phyloP scores from a whole-genome alignment of 2,329 filamentous ascomycete species.

The Dothistroma septosporum region DNA sequence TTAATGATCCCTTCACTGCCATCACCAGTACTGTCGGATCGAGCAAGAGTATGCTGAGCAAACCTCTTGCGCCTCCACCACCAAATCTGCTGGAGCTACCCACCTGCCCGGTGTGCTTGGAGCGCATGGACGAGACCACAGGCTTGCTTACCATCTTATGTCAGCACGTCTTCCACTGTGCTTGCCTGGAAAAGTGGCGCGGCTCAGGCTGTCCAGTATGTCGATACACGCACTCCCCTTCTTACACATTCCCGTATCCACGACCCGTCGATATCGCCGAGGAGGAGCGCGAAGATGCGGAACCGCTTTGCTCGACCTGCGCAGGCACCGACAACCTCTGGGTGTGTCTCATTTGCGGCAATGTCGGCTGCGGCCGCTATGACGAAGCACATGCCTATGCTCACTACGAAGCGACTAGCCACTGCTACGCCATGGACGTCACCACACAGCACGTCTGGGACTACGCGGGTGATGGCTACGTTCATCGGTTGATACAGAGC shows the following conservation, averaged over 20 bases:
- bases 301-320: slow-evolving; percentile 76
- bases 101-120: slow-evolving; percentile 92
- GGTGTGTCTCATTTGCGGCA: slow-evolving; percentile 92
- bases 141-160: slow-evolving; percentile 93
- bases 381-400: slow-evolving; percentile 92
- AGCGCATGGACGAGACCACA: slow-evolving; percentile 97
- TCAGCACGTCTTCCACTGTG: slow-evolving; percentile 96
- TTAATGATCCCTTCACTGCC: slow-evolving; percentile 59
- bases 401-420: slow-evolving; percentile 84
- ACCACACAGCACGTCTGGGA: slow-evolving; percentile 97
- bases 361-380: slow-evolving; percentile 89
- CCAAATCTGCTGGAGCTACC: slow-evolving; percentile 85
- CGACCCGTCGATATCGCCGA: slow-evolving; percentile 25
- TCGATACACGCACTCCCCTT: slow-evolving; percentile 69
- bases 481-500: slow-evolving; percentile 89
- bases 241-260: slow-evolving; percentile 38
- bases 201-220: slow-evolving; percentile 92
- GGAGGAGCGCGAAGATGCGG: slow-evolving; percentile 45
- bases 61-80: slow-evolving; percentile 68
- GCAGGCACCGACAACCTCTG: slow-evolving; percentile 79
- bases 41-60: slow-evolving; percentile 38
- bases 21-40: slow-evolving; percentile 33
- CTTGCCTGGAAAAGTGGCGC: slow-evolving; percentile 92
- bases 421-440: slow-evolving; percentile 90
- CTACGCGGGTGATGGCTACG: slow-evolving; percentile 91